phyloP scores from a whole-genome alignment of 2,329 filamentous ascomycete genomes.

The Hawksworthiomyces lignivorus region DNA sequence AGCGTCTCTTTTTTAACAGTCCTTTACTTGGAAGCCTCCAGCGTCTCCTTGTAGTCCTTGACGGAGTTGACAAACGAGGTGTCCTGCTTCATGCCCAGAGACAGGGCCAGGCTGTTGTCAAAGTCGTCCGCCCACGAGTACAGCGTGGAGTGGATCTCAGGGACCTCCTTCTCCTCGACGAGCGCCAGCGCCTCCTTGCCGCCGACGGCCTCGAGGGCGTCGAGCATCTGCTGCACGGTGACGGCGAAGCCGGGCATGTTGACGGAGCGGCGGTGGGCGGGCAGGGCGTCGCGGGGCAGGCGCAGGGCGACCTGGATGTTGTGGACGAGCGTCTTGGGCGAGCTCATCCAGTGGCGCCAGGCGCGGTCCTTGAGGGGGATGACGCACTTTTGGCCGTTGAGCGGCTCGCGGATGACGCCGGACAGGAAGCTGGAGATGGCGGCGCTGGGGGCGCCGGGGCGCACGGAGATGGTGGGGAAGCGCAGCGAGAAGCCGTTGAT shows the following conservation, averaged over 20 bases:
- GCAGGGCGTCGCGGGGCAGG: slow-evolving; percentile 24
- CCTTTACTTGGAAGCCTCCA: not conserved
- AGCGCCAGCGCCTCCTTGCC: slow-evolving; percentile 35
- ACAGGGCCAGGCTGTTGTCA: slow-evolving; percentile 35
- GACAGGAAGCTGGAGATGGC: slow-evolving; percentile 47
- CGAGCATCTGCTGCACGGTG: slow-evolving; percentile 41
- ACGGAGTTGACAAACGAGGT: slow-evolving; percentile 39
- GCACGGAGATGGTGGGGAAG: slow-evolving; percentile 44
- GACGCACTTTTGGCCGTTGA: slow-evolving; percentile 37
- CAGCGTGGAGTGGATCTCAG: slow-evolving; percentile 38
- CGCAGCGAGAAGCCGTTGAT: slow-evolving; percentile 42
- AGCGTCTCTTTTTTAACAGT: too few species aligned
- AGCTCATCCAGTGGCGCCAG: slow-evolving; percentile 44
- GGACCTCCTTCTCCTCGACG: slow-evolving; percentile 39
- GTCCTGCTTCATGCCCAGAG: slow-evolving; percentile 36
- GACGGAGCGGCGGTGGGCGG: slow-evolving; percentile 31
- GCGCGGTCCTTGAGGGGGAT: slow-evolving; percentile 36
- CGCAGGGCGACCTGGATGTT: slow-evolving; percentile 36
- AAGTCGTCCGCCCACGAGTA: slow-evolving; percentile 42
- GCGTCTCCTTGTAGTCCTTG: slow-evolving; percentile 30
- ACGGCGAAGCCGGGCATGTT: slow-evolving; percentile 41
- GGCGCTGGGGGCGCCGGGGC: slow-evolving; percentile 42
- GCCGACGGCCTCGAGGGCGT: slow-evolving; percentile 38
- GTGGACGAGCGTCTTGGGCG: slow-evolving; percentile 38
- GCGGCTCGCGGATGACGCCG: slow-evolving; percentile 45